Base-by-base conservation (phyloP, 331 rosid species). In the Rhamnella rubrinervis region DNA sequence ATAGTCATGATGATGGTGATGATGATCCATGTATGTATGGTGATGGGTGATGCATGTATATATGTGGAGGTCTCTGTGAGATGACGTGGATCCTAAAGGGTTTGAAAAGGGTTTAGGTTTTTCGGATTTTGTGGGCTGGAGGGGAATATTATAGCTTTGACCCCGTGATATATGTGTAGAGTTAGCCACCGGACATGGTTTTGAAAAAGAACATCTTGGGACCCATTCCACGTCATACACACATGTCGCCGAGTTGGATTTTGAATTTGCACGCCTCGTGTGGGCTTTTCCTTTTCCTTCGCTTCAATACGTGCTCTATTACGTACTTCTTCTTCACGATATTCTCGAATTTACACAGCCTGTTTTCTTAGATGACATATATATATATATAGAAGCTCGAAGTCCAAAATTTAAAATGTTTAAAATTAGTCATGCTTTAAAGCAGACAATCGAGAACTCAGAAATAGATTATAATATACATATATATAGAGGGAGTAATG, bases 181-280 rank as follows among this genome's bases (percentile, higher is more conserved):
- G 73, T 25, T 13, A 59, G 74, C 78, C 71, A 57, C 68, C 63
- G 23, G 75, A 63, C 61, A 52, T 28, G 75, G 7, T 18, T 18
- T 17, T 6, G 26, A 31, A 65, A 21, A 6, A 47, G 68, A 65
- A 59, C 62, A 1, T 17, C 15, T 19, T 16, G 63, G 81, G 81
- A 13, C 78, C 84, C 61, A 23, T 20, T 71, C 76, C 85, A 64
- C 73, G 85, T 80, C 81, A 71, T 14, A 15, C n/a, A 55, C 80
- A 51, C 75, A 53, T 71, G 66, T 66, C 77, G 47, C 59, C 70
- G 77, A 14, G 82, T 52, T 67, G 73, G 71, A 68, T 20, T 72
- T 81, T 72, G 73, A 72, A 14, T 56, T 41, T 51, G 67, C 69
- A 80, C 72, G 68, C 72, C 77, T 67, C 62, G 65, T 51, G 41